Evolutionary conservation across 1,139 yeast species (phyloP), one percentile per base, ranked within the genome.

Genomic region (Candida tunisiensis): DNA sequence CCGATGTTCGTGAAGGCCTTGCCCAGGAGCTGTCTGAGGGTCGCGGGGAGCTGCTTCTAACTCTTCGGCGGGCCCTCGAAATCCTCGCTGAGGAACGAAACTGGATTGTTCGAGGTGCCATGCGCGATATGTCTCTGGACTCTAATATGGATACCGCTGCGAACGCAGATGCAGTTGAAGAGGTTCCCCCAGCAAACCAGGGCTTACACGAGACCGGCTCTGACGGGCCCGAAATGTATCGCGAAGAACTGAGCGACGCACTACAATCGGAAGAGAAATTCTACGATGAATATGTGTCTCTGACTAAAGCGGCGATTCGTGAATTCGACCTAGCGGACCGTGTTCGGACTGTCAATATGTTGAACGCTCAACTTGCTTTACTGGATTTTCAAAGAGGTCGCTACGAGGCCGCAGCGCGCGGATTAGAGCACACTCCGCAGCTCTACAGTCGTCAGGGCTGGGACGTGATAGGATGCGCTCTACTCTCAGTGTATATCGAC

Each of bases 331-430:
- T 44, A 9, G 60, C 72, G 19, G 58, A 54, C 10, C 52, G 75
- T 34, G 63, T 69, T 8, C 62, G 85, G 36, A 62, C 83, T 0
- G 70, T 78, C 7, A 88, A 78, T 41, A 60, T 75, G 6, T 54
- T 88, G 16, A 72, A 88, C 3, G 68, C 80, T n/a, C 95, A 88
- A 37, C 59, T 82, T 29, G 94, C 93, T 0, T 45, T 78, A 10
- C 50, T 82, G 14, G 69, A 74, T 26, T 77, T 66, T 43, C 71
- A 70, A 35, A 53, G 57, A 26, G 54, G 63, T 1, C 62, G 75
- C 25, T 75, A 69, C 38, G 59, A 60, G 22, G 64, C 65, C 25
- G 78, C 93, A 1, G 62, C 72, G 8, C 53, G 63, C 9, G 67
- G 77, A 6, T 54, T 85, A 7, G 69, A 70, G 25, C 67, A 71